Evolutionary conservation across 2,329 filamentous ascomycete genomes (phyloP).

Genomic region (Fusarium hostae): DNA sequence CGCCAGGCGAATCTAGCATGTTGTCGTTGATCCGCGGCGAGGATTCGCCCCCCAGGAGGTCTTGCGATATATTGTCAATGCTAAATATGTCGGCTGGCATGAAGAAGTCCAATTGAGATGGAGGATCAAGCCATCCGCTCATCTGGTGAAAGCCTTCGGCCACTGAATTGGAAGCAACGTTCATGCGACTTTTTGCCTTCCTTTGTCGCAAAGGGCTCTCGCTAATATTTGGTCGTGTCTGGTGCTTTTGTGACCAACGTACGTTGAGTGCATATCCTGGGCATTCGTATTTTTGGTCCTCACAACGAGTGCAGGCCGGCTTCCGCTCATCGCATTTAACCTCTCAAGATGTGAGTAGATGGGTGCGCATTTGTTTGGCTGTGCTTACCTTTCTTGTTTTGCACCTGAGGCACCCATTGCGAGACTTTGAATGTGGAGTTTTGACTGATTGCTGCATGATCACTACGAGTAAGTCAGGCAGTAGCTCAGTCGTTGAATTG

Average conservation of each 20-base stretch:
- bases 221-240: not conserved
- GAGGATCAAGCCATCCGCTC: not conserved
- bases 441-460: not conserved
- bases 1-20: not conserved
- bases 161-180: not conserved
- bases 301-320: not conserved
- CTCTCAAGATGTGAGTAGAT: not conserved
- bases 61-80: not conserved
- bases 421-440: not conserved
- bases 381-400: not conserved
- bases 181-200: not conserved
- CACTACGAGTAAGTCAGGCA: not conserved
- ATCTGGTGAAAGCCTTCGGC: not conserved
- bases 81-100: not conserved
- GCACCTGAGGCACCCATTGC: not conserved
- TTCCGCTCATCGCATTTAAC: slow-evolving; percentile 4
- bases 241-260: slow-evolving; percentile 4
- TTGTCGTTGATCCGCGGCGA: not conserved
- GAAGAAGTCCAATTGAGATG: not conserved
- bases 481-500: not conserved
- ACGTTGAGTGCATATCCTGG: slow-evolving; percentile 7
- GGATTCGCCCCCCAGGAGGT: not conserved
- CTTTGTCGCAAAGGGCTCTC: not conserved
- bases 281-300: not conserved
- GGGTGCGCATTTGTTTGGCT: fast-evolving